phyloP scores from a whole-genome alignment of 805 yeast species.

The Yamadazyma philogaea region DNA sequence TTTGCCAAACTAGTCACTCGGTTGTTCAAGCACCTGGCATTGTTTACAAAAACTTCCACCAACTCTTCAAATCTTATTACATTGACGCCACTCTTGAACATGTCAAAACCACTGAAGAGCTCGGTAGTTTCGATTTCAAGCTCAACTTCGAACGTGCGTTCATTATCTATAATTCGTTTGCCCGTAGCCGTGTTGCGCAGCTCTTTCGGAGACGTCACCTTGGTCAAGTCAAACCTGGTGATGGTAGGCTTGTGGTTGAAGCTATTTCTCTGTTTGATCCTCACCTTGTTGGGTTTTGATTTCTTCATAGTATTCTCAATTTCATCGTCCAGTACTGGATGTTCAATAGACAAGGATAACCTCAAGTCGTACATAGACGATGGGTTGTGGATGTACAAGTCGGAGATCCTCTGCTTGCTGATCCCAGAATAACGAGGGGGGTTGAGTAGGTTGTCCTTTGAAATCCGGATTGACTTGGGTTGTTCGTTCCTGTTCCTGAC shows the following conservation, averaged over 20 bases:
- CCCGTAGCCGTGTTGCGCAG: conserved; percentile 34
- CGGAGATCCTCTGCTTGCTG: conserved; percentile 70
- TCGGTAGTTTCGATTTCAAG: conserved; percentile 39
- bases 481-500: conserved; percentile 61
- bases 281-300: conserved; percentile 50
- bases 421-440: conserved; percentile 73
- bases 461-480: conserved; percentile 62
- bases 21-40: conserved; percentile 43
- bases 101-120: conserved; percentile 41
- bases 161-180: conserved; percentile 33
- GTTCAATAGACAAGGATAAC: conserved; percentile 71
- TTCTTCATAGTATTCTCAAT: conserved; percentile 48
- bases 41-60: conserved; percentile 43
- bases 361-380: conserved; percentile 75
- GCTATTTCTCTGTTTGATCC: conserved; percentile 72
- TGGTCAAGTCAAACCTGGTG: conserved; percentile 70
- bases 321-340: conserved; percentile 63
- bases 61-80: conserved; percentile 41
- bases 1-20: conserved; percentile 41
- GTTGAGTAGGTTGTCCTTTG: conserved; percentile 54
- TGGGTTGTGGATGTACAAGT: conserved; percentile 69
- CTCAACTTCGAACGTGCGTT: conserved; percentile 37
- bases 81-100: conserved; percentile 36
- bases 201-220: conserved; percentile 43
- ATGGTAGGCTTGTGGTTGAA: conserved; percentile 72